These are phyloP conservation scores for Didymella pinodella DNA, from an alignment of 2,329 filamentous ascomycete species.

Conservation along the genomic window DNA sequence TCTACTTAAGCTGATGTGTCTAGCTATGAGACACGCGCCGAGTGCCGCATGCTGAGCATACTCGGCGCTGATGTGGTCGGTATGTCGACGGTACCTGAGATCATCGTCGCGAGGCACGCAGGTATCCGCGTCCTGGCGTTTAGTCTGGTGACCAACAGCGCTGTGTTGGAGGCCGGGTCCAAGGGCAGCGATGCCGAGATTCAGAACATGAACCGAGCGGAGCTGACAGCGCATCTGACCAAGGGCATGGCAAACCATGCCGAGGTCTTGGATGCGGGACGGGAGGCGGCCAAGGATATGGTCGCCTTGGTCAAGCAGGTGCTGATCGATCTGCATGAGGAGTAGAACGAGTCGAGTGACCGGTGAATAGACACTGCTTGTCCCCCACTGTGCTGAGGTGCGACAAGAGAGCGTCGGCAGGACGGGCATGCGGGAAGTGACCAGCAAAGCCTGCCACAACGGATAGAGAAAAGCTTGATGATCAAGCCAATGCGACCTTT, in stretches of 20 bases:
- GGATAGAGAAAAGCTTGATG: not conserved
- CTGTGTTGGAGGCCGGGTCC: slow-evolving; percentile 65
- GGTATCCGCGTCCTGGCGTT: slow-evolving; percentile 70
- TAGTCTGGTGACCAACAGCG: slow-evolving; percentile 71
- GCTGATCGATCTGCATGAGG: slow-evolving; percentile 50
- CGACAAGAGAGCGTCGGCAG: not conserved
- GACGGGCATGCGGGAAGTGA: not conserved
- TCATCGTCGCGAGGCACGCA: slow-evolving; percentile 70
- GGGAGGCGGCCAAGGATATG: slow-evolving; percentile 68
- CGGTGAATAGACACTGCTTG: not conserved
- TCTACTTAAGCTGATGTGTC: slow-evolving; percentile 20
- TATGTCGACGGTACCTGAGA: slow-evolving; percentile 75
- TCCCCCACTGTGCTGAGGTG: not conserved
- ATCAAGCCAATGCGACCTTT: not conserved
- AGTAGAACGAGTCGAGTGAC: slow-evolving; percentile 16
- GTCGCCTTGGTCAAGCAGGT: slow-evolving; percentile 61
- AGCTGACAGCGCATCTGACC: slow-evolving; percentile 64
- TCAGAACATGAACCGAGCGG: slow-evolving; percentile 57
- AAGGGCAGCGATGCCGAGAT: slow-evolving; percentile 65
- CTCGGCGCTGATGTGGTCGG: slow-evolving; percentile 74
- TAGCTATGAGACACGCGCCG: slow-evolving; percentile 70
- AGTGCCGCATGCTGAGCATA: slow-evolving; percentile 67
- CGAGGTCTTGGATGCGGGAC: slow-evolving; percentile 70
- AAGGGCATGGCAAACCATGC: slow-evolving; percentile 69
- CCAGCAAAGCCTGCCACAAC: not conserved